Base-by-base conservation (phyloP, 208 protist species). In the Angomonas ambiguus region DNA sequence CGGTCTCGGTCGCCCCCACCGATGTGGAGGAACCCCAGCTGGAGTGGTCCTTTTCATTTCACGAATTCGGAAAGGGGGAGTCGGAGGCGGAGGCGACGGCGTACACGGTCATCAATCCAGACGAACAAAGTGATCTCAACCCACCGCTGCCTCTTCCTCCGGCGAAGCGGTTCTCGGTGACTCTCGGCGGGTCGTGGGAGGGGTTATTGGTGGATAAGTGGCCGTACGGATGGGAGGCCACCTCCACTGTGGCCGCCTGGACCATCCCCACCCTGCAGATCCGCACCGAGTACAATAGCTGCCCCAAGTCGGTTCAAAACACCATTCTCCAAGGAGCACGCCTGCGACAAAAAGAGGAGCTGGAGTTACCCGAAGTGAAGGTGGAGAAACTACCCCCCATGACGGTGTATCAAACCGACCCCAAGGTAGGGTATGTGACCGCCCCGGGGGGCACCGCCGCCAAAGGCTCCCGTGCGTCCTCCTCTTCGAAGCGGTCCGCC, bases 141-240 rank as follows among this genome's bases (percentile, higher is more conserved):
- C 91, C 91, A 0, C 60, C 83, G 30, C 73, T 91, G 20, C 85
- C 85, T 10, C 57, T 72, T 38, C 78, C 80, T 48, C 73, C 78
- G 0, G 67, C 73, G 30, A 82, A 76, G 56, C 79, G 65, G 53
- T 87, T 93, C 67, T 45, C 78, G 28, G 77, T 63, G 51, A 80
- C 85, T 0, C 59, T 91, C 1, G 91, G 81, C 45, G 91, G 91
- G 28, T 79, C 75, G 55, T 96, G 91, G 87, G 87, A 93, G 63
- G 91, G 87, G 2, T 76, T 96, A 20, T 74, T 96, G 45, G 27
- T 83, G 35, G 87, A 92, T 22, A 96, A 96, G 76, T 96, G 91
- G 87, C 87, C 82, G 22, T 83, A 79, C 62, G 87, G 91, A 28
- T 96, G 87, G 87, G 83, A 92, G 69, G 78, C 87, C 30, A 81